Evolutionary conservation across 257 asterid species (phyloP), one percentile per base, ranked within the genome.

Genomic region (Ehretia macrophylla): DNA sequence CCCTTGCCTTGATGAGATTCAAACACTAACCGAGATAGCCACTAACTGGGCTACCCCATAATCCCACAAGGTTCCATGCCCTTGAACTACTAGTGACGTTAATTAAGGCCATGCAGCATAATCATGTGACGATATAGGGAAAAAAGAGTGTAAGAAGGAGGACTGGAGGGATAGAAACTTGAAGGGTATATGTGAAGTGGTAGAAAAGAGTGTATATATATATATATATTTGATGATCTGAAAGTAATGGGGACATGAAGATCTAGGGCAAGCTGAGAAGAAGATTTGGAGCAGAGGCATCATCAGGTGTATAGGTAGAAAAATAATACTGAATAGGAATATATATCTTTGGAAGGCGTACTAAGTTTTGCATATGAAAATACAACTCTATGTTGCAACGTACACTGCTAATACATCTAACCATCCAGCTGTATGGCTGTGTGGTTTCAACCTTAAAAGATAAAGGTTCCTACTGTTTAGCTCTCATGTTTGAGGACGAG

Each of bases 391-490:
- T 58, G 67, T 5, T n/a, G 55, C 51, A 59, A 54, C 65, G 82
- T 68, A 75, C 82, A 55, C 64, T 60, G 49, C 47, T 73, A 67
- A 62, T 49, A 75, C 79, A 81, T 81, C 83, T 50, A 72, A 74
- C 74, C 86, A 39, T 63, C 71, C 86, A 79, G 83, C 77, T 79
- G 86, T 77, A 65, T 66, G 67, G 71, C 58, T 64, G 9, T n/a
- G n/a, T n/a, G n/a, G n/a, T n/a, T n/a, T n/a, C 51, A 19, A 45
- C 56, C 19, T 44, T 21, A 55, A 59, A 54, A 27, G 71, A 56
- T 65, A 53, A 63, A 62, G 69, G 49, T 60, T 39, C 32, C 18
- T n/a, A 68, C 74, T 68, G 61, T 72, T 66, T 19, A 55, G 17
- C 37, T 38, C 44, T 38, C 11, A 38, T 38, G 11, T 38, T 38